Evolutionary conservation across 177 flowering plant genomes (phyloP).

Genomic region (Vitis hybrid): DNA sequence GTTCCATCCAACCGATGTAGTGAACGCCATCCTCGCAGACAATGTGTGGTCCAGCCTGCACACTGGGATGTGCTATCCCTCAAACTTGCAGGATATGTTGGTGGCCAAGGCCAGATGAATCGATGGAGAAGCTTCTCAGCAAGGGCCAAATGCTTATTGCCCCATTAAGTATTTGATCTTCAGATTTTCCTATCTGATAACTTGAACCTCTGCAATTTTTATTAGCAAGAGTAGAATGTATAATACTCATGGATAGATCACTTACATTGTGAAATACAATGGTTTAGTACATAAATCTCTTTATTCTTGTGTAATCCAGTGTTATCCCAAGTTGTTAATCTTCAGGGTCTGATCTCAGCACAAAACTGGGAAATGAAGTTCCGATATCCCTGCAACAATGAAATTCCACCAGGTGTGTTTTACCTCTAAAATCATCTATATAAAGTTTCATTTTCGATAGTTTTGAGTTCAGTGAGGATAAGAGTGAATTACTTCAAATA

Average conservation of each 20-base stretch:
- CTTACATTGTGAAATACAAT: too few species aligned
- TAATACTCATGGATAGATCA: too few species aligned
- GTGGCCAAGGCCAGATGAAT: conserved; percentile 12
- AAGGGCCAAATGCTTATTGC: too few species aligned
- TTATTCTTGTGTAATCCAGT: not conserved
- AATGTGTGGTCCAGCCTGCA: conserved; percentile 86
- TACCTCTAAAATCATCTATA: not conserved
- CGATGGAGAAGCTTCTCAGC: not conserved
- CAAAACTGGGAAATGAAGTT: conserved; percentile 26
- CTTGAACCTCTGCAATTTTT: too few species aligned
- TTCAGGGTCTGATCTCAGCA: conserved; percentile 14
- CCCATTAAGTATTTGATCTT: too few species aligned
- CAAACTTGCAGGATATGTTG: conserved; percentile 69
- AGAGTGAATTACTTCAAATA: conserved; percentile 23
- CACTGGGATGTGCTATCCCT: conserved; percentile 76
- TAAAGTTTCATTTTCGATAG: not conserved
- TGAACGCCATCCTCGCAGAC: conserved; percentile 84
- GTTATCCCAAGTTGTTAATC: not conserved
- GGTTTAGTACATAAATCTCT: not conserved
- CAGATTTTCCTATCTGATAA: too few species aligned
- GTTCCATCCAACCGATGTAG: conserved; percentile 89
- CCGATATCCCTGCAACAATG: conserved; percentile 21
- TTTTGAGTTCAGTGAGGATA: not conserved
- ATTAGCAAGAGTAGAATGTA: too few species aligned
- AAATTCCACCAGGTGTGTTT: not conserved